Conservation (phyloP, 371 early-diverging fungal species). For the Nosema muscidifuracis region DNA sequence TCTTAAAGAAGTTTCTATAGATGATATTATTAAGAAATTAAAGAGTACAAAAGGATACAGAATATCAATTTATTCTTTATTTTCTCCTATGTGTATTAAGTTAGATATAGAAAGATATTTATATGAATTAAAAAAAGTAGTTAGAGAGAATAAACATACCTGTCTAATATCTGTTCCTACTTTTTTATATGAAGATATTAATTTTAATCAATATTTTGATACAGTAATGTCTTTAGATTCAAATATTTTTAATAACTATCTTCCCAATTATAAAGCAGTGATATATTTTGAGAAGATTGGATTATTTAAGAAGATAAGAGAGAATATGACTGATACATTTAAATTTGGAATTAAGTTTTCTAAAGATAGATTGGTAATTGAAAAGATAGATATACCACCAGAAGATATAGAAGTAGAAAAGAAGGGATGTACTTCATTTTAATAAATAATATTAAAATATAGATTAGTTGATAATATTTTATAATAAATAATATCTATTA, state of each 20-base stretch:
- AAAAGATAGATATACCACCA: conserved; percentile 35
- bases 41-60: neutral
- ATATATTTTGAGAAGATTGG: conserved; percentile 14
- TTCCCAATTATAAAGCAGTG: conserved; percentile 26
- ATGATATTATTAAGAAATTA: conserved; percentile 5
- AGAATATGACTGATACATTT: conserved; percentile 4
- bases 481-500: too few relatives aligned
- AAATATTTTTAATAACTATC: conserved; percentile 21
- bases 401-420: conserved; percentile 4
- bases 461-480: too few relatives aligned
- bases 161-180: conserved; percentile 26
- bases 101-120: conserved; percentile 2
- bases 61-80: conserved; percentile 20
- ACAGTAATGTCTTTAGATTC: conserved; percentile 17
- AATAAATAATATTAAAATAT: too few relatives aligned
- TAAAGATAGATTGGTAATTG: conserved; percentile 14
- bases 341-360: conserved; percentile 28
- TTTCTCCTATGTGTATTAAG: conserved; percentile 3
- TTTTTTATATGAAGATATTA: conserved; percentile 5
- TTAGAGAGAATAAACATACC: conserved; percentile 11
- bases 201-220: conserved; percentile 25
- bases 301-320: neutral
- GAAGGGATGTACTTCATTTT: neutral
- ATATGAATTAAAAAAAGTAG: conserved; percentile 2
- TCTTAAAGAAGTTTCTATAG: conserved; percentile 1